phyloP scores from a whole-genome alignment of 2,329 filamentous ascomycete species.

The Fusarium piperis region DNA sequence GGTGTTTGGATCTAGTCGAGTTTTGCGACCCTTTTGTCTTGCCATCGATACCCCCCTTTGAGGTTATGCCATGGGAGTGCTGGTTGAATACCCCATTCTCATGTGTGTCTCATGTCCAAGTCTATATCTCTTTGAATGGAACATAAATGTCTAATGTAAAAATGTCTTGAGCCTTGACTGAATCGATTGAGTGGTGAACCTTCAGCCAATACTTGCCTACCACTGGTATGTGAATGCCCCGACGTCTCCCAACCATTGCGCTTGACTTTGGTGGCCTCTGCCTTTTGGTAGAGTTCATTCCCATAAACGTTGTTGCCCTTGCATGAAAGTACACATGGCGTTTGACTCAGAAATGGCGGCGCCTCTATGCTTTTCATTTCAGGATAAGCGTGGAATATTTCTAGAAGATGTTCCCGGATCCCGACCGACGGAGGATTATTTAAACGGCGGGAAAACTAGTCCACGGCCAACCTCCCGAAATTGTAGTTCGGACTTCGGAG shows the following conservation, averaged over 20 bases:
- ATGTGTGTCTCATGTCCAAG: not conserved
- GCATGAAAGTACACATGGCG: not conserved
- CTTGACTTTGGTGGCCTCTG: not conserved
- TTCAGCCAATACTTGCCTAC: no score
- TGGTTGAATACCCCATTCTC: not conserved
- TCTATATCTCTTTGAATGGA: not conserved
- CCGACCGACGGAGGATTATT: not conserved
- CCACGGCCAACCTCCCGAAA: not conserved
- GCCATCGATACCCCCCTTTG: constrained; percentile 33
- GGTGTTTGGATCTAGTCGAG: not conserved
- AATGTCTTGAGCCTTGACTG: not conserved
- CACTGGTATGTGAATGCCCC: not conserved
- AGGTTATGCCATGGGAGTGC: not conserved
- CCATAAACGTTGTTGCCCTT: not conserved
- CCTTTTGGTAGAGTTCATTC: not conserved
- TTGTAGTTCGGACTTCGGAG: not conserved
- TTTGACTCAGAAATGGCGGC: not conserved
- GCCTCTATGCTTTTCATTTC: not conserved
- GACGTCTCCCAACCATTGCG: no score
- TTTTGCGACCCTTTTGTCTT: constrained; percentile 12
- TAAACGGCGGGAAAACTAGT: not conserved
- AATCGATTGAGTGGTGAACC: not conserved
- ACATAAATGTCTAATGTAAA: not conserved
- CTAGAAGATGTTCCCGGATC: not conserved
- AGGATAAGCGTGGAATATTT: not conserved